Evolutionary conservation across 2,329 filamentous ascomycete genomes (phyloP).

Genomic region (Arthrocladium fulminans): DNA sequence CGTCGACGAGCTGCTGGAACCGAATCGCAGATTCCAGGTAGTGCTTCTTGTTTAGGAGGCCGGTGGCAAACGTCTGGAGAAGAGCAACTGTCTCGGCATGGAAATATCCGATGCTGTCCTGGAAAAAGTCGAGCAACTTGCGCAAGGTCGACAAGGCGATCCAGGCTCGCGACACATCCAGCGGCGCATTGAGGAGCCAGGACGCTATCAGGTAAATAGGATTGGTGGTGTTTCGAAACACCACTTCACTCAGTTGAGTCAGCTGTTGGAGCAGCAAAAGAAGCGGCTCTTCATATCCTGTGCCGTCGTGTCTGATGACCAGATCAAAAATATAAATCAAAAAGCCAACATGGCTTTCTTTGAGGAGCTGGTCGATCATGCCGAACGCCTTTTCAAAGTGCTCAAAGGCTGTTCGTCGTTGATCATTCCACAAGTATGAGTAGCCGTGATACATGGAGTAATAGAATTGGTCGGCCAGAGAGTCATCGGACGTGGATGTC

Average conservation of each 20-base stretch:
- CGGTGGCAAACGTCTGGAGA: conserved; percentile 22
- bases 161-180: conserved; percentile 15
- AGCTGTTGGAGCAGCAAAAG: conserved; percentile 20
- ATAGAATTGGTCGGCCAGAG: conserved; percentile 21
- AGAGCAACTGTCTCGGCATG: conserved; percentile 22
- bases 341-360: conserved; percentile 22
- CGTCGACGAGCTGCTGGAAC: conserved; percentile 22
- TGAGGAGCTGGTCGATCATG: conserved; percentile 20
- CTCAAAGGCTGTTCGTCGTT: conserved; percentile 20
- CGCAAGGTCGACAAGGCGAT: conserved; percentile 19
- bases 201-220: conserved; percentile 21
- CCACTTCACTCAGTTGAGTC: conserved; percentile 18
- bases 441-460: conserved; percentile 23
- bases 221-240: conserved; percentile 17
- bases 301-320: conserved; percentile 22
- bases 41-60: conserved; percentile 19
- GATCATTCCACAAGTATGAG: conserved; percentile 21
- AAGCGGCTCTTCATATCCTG: conserved; percentile 21
- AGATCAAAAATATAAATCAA: conserved; percentile 24
- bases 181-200: conserved; percentile 14
- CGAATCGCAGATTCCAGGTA: conserved; percentile 20
- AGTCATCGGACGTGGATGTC: conserved; percentile 22
- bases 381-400: conserved; percentile 20
- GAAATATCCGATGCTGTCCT: conserved; percentile 23
- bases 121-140: conserved; percentile 22